phyloP scores from a whole-genome alignment of 495 filamentous ascomycete genomes.

The Thozetella sp. region DNA sequence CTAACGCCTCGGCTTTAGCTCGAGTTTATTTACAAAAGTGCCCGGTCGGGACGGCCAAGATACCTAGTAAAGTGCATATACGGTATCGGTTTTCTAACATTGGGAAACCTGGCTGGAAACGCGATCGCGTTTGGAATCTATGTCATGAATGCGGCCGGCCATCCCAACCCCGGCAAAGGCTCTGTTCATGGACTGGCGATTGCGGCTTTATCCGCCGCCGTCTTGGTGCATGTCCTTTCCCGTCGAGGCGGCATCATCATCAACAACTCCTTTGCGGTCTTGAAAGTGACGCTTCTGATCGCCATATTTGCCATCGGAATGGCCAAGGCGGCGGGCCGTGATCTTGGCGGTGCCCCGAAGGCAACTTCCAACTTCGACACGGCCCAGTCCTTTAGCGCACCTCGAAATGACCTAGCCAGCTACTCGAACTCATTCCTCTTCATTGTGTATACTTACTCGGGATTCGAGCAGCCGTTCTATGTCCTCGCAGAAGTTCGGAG shows the following conservation, averaged over 20 bases:
- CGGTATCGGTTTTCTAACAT: slow-evolving; percentile 43
- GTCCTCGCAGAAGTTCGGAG: slow-evolving; percentile 21
- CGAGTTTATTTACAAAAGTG: slow-evolving; percentile 36
- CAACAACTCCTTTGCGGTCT: slow-evolving; percentile 16
- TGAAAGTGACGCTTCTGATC: slow-evolving; percentile 13
- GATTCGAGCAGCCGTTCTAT: slow-evolving; percentile 26
- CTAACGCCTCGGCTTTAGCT: too few species aligned
- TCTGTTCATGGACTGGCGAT: background rate
- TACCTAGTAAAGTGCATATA: slow-evolving; percentile 44
- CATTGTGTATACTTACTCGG: slow-evolving; percentile 18
- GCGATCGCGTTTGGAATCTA: slow-evolving; percentile 11
- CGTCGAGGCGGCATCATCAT: slow-evolving; percentile 6
- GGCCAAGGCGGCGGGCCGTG: background rate
- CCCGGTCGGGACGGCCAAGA: slow-evolving; percentile 13
- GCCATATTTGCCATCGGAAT: slow-evolving; percentile 4
- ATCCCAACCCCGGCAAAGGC: slow-evolving; percentile 19
- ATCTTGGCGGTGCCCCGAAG: background rate
- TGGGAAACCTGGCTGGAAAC: slow-evolving; percentile 38
- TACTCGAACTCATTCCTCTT: slow-evolving; percentile 3
- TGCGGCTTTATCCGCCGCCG: slow-evolving; percentile 8
- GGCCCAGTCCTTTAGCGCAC: background rate
- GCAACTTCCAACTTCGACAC: background rate
- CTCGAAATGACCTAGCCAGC: background rate
- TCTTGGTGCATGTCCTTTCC: slow-evolving; percentile 2
- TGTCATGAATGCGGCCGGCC: slow-evolving; percentile 28